A percentile compares a stretch with the other conserved stretches of the same genome.
These are phyloP conservation scores for Candida fluviatilis DNA, from an alignment of 805 yeast species.

Conservation along the genomic window DNA sequence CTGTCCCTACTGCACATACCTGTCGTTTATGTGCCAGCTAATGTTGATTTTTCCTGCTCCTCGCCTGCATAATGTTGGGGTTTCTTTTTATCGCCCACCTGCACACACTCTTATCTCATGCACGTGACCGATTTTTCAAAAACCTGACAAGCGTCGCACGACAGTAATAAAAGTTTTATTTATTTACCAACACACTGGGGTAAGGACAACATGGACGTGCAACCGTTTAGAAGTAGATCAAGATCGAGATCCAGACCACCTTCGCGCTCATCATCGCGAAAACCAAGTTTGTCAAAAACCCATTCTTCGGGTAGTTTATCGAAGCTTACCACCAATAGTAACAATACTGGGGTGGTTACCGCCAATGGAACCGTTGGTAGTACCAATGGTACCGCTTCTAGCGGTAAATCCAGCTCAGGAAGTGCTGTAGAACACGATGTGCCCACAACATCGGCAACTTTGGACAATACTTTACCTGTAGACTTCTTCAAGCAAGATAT, in stretches of 20 bases:
- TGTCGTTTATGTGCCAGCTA: too few species aligned
- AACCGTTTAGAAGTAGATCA: conserved; percentile 26
- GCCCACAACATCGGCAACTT: conserved; percentile 50
- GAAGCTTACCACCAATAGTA: conserved; percentile 11
- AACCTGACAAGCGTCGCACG: conserved; percentile 4
- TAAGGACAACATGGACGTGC: conserved; percentile 1
- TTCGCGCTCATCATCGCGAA: conserved; percentile 2
- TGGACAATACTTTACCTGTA: conserved; percentile 77
- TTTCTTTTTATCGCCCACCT: too few species aligned
- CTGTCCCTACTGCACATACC: too few species aligned
- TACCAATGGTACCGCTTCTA: background rate
- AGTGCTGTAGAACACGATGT: conserved; percentile 25
- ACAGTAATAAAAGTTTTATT: background rate
- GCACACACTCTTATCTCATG: too few species aligned
- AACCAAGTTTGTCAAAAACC: conserved; percentile 22
- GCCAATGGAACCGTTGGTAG: background rate
- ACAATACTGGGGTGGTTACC: background rate
- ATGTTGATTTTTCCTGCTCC: too few species aligned
- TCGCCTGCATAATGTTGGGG: too few species aligned
- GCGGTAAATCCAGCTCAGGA: too few species aligned
- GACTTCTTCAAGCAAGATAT: conserved; percentile 84
- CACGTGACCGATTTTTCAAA: too few species aligned
- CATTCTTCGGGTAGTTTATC: conserved; percentile 30
- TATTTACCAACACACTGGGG: background rate
- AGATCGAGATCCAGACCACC: conserved; percentile 31